These are phyloP conservation scores for Lactarius quietus DNA, from an alignment of 768 basidiomycete species.

Conservation along the genomic window DNA sequence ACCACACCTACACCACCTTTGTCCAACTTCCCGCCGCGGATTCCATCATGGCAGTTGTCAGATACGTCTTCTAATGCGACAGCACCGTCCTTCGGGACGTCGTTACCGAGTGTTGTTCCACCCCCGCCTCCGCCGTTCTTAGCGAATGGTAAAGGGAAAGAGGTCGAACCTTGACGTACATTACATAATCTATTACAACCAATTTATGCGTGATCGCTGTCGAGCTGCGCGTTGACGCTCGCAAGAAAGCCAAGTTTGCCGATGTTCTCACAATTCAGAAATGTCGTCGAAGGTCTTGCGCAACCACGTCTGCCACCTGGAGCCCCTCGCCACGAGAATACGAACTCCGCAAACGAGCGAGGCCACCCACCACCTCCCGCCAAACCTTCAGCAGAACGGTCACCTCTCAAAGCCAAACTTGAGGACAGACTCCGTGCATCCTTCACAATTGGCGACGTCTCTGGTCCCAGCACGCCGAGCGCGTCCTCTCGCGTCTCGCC, in stretches of 20 bases:
- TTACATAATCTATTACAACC: background rate
- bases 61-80: constrained; percentile 28
- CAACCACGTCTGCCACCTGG: constrained; percentile 43
- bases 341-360: constrained; percentile 28
- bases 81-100: constrained; percentile 14
- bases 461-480: constrained; percentile 41
- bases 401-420: constrained; percentile 52
- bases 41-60: constrained; percentile 90
- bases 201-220: background rate
- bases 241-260: background rate
- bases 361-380: constrained; percentile 23
- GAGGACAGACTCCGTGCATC: constrained; percentile 77
- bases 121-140: constrained; percentile 25
- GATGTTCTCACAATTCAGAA: constrained; percentile 76
- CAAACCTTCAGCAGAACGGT: constrained; percentile 29
- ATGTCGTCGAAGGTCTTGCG: constrained; percentile 68
- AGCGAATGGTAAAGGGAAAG: constrained; percentile 58
- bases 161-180: constrained; percentile 31
- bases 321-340: constrained; percentile 26
- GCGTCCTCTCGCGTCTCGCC: constrained; percentile 44
- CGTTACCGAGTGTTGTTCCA: constrained; percentile 22
- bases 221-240: background rate
- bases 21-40: constrained; percentile 52
- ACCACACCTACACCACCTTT: constrained; percentile 50
- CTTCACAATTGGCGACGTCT: constrained; percentile 55